Base-by-base conservation (phyloP, 1,284 basidiomycete species). In the Cryptococcus maquisensis region DNA sequence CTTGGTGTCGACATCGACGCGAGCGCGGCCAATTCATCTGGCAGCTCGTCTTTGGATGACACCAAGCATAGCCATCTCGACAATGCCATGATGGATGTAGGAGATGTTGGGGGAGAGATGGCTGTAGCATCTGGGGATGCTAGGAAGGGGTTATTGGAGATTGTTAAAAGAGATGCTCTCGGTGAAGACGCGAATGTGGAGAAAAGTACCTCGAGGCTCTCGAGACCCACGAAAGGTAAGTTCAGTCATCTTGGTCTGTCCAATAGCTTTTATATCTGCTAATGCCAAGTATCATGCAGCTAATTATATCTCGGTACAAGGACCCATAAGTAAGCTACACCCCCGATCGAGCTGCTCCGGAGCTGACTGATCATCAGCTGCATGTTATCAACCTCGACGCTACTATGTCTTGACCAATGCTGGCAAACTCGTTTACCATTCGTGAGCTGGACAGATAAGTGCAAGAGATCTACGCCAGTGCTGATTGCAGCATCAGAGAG, bases 331-430 rank as follows among this genome's bases (percentile, higher is more conserved):
- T 40, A 21, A n/a, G 20, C 39, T 15, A 15, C 16, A 40, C 13
- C 9, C 16, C 16, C 9, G n/a, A n/a, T n/a, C 39, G 39, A 40
- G 20, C 7, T 15, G 8, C 6, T 12, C 7, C 26, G 28, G 20
- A 28, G 32, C 40, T 41, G 38, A 45, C 13, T 24, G 41, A 23
- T 45, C 10, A 9, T 38, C 32, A 56, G 45, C 15, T 23, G 16
- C 44, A 37, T 5, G 6, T 9, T 68, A 63, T 52, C 51, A 54
- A 3, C 64, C 68, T 3, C 80, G 91, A 50, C 83, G 88, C 66
- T 97, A 95, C 73, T 95, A 88, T 67, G 83, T 96, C 10, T 80
- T 96, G n/a, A 96, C 91, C 0, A 85, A 93, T 62, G 92, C 94
- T 21, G 93, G 93, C 35, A 97, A 97, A 73, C 92, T 92, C 13